Evolutionary conservation across 1,139 yeast species (phyloP).

Genomic region (Pichia sp.): DNA sequence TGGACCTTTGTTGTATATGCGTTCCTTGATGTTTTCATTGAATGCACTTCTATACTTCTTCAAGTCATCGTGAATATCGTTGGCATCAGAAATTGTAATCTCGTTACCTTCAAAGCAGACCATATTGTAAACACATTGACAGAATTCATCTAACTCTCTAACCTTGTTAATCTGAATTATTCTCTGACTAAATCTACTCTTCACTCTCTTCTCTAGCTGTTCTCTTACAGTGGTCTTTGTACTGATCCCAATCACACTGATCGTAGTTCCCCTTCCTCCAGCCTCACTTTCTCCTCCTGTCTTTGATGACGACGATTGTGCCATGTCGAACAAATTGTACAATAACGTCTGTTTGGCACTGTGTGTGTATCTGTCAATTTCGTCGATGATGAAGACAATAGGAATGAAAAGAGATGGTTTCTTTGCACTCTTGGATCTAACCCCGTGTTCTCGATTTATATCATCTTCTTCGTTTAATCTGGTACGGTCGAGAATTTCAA

Average conservation of each 20-base stretch:
- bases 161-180: constrained; percentile 60
- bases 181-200: constrained; percentile 85
- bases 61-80: neutral
- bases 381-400: constrained; percentile 78
- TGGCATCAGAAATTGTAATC: constrained; percentile 13
- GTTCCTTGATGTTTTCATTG: constrained; percentile 46
- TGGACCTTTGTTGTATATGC: constrained; percentile 30
- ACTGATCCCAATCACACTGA: constrained; percentile 80
- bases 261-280: constrained; percentile 49
- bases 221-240: constrained; percentile 76
- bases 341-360: constrained; percentile 76
- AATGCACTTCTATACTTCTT: constrained; percentile 39
- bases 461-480: constrained; percentile 32
- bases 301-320: constrained; percentile 50
- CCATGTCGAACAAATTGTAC: constrained; percentile 83
- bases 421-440: constrained; percentile 21
- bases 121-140: constrained; percentile 29
- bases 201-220: constrained; percentile 83
- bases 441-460: constrained; percentile 27
- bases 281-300: constrained; percentile 4
- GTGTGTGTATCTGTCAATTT: constrained; percentile 74
- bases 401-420: constrained; percentile 41
- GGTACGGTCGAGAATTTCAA: constrained; percentile 42
- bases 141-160: constrained; percentile 42
- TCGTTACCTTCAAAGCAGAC: constrained; percentile 20